Base-by-base conservation (phyloP, 768 basidiomycete genomes). In the Clitopilus passeckerianus region DNA sequence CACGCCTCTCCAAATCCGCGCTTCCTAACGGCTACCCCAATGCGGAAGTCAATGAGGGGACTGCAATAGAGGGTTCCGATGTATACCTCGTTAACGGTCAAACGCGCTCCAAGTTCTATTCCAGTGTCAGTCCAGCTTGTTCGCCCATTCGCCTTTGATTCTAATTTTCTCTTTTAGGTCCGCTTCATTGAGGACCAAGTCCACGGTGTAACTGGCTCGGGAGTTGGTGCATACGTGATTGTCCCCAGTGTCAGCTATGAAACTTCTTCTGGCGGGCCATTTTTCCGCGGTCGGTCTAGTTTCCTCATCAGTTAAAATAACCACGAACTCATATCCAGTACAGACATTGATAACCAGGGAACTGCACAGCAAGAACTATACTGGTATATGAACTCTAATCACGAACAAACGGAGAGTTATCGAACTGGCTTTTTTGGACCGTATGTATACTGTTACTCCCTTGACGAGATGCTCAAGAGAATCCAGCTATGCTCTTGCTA, bases 181-280 rank as follows among this genome's bases (percentile, higher is more conserved):
- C 78, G 74, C 23, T 80, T 81, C 70, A 82, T 81, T 56, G 64
- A 74, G n/a, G 80, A 82, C 64, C 77, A 78, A 64, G 77, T 81
- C 12, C 79, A 81, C 59, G 78, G 79, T 23, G 77, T 80, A 16
- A 78, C 78, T 57, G 79, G 78, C 15, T 73, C 72, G 54, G 76
- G 75, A 15, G 75, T 79, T 27, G 79, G 76, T 44, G 77, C 72
- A n/a, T 79, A 63, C 58, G 78, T 79, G 65, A 76, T 80, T 56
- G 70, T 82, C 34, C 78, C 79, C 23, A 70, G 76, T 37, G 72
- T 75, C 8, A 69, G 75, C 37, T 82, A 80, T 58, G 80, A 82
- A 60, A 67, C 70, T 16, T 77, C 76, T 4, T 80, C 79, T 15
- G 80, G 80, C 55, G 79, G 79, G 16, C 79, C 79, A 15, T 81